Evolutionary conservation across 345 rosid genomes (phyloP).

Genomic region (Erucastrum elatum): DNA sequence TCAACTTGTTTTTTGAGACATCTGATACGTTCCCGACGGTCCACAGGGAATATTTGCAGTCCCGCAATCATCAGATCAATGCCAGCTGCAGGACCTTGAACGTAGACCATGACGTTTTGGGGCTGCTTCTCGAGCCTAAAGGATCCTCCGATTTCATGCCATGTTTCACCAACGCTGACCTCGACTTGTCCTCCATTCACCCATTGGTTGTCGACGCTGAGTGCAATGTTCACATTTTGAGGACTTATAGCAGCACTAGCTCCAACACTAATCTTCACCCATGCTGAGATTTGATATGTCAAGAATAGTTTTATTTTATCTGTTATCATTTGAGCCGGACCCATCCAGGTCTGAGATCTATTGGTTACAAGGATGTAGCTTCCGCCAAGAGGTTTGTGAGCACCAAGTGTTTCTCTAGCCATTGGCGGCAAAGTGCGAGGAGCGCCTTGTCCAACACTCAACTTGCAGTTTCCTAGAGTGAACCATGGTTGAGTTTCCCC

Average conservation of each 20-base stretch:
- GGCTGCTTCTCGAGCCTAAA: slow-evolving; percentile 88
- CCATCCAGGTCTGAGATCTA: slow-evolving; percentile 90
- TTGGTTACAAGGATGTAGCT: slow-evolving; percentile 66
- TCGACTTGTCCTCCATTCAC: slow-evolving; percentile 92
- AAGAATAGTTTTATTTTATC: slow-evolving; percentile 67
- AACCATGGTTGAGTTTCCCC: slow-evolving; percentile 66
- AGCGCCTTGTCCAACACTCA: slow-evolving; percentile 59
- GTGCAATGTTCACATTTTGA: slow-evolving; percentile 77
- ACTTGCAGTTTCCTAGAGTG: slow-evolving; percentile 72
- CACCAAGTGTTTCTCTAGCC: slow-evolving; percentile 79
- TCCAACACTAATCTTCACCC: slow-evolving; percentile 72
- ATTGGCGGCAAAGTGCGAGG: slow-evolving; percentile 73
- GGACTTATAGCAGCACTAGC: slow-evolving; percentile 43
- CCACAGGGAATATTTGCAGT: slow-evolving; percentile 73
- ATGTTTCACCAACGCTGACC: slow-evolving; percentile 49
- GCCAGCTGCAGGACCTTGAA: slow-evolving; percentile 82
- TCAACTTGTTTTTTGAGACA: slow-evolving; percentile 62
- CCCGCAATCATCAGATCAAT: slow-evolving; percentile 74
- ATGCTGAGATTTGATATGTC: slow-evolving; percentile 87
- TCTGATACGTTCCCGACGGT: slow-evolving; percentile 60
- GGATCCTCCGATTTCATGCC: slow-evolving; percentile 85
- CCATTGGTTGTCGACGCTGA: slow-evolving; percentile 80
- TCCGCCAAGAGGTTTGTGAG: slow-evolving; percentile 64
- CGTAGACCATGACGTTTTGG: slow-evolving; percentile 70
- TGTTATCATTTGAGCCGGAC: slow-evolving; percentile 90